phyloP scores from a whole-genome alignment of 192 early-diverging fungal genomes.

The Phycomyces nitens region DNA sequence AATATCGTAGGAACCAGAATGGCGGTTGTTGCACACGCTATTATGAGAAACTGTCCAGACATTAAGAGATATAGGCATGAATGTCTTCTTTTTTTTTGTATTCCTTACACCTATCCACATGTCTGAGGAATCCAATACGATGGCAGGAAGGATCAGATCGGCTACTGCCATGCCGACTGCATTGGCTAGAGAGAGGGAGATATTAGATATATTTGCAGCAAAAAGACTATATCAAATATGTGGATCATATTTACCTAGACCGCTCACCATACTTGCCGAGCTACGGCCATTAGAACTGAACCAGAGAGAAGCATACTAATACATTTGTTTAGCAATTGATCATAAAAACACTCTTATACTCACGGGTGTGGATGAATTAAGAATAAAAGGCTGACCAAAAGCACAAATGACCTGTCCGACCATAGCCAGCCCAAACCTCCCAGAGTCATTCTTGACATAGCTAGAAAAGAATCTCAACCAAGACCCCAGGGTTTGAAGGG shows the following conservation, averaged over 20 bases:
- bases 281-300: conserved; percentile 47
- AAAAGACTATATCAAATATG: too few relatives aligned
- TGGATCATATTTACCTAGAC: conserved; percentile 23
- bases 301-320: conserved; percentile 51
- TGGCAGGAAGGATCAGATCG: conserved; percentile 44
- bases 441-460: conserved; percentile 35
- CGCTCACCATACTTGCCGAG: conserved; percentile 49
- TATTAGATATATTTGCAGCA: too few relatives aligned
- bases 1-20: conserved; percentile 43
- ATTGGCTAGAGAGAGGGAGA: conserved; percentile 32
- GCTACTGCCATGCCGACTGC: conserved; percentile 48
- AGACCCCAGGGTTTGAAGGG: conserved; percentile 40
- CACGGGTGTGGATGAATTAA: conserved; percentile 49
- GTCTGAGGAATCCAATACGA: conserved; percentile 29
- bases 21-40: conserved; percentile 39
- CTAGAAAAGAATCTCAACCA: conserved; percentile 44
- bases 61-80: neutral
- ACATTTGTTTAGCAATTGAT: too few relatives aligned
- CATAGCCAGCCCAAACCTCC: conserved; percentile 40
- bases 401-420: conserved; percentile 50
- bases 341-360: conserved; percentile 9
- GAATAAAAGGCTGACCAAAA: conserved; percentile 52
- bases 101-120: conserved; percentile 40
- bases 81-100: too few relatives aligned
- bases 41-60: conserved; percentile 31